Conservation (phyloP, 306 rosid species). For the Quercus alba region DNA sequence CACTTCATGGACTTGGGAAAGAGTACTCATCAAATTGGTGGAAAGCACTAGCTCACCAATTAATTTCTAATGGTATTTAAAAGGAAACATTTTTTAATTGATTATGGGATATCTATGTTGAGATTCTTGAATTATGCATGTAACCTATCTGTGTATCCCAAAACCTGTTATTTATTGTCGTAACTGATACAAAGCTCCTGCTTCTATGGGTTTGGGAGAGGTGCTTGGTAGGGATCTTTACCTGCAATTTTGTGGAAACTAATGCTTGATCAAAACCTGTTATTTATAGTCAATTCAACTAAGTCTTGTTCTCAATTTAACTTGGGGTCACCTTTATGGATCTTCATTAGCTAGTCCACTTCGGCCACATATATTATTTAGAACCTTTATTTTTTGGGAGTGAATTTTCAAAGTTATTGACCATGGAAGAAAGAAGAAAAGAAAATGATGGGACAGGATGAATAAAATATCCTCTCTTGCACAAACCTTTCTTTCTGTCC, state of each 20-base stretch:
- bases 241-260: too few relatives aligned
- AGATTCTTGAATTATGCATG: slow-evolving; percentile 8
- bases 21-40: slow-evolving; percentile 79
- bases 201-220: too few relatives aligned
- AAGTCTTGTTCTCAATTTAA: not conserved
- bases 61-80: slow-evolving; percentile 60
- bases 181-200: too few relatives aligned
- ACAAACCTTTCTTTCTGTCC: not conserved
- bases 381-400: not conserved
- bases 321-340: not conserved
- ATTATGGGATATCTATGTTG: not conserved
- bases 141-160: not conserved
- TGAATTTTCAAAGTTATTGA: not conserved
- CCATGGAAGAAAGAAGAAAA: not conserved
- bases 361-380: not conserved
- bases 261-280: too few relatives aligned
- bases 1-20: slow-evolving; percentile 91
- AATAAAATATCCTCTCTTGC: not conserved
- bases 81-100: slow-evolving; percentile 18
- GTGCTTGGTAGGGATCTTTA: too few relatives aligned
- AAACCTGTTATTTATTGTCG: not conserved
- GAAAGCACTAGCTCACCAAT: slow-evolving; percentile 79
- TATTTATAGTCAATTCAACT: not conserved
- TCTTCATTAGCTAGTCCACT: not conserved
- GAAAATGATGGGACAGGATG: not conserved